Base-by-base conservation (phyloP, 345 rosid species). In the Eucalyptus paniculata region DNA sequence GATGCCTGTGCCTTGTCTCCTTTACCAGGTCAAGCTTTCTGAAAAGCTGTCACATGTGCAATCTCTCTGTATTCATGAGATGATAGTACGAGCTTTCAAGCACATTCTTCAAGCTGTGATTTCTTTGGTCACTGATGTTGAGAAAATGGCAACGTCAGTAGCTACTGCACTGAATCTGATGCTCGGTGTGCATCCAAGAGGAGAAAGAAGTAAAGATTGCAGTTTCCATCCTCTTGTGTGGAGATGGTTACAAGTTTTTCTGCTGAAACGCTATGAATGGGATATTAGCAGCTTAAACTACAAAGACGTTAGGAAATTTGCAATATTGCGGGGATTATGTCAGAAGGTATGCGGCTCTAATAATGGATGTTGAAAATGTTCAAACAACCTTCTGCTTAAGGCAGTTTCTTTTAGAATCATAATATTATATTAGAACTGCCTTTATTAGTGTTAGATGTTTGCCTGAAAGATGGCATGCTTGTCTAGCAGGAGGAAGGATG, bases 41-140 rank as follows among this genome's bases (percentile, higher is more conserved):
- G 98, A 96, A 90, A 98, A 98, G 93, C 91, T 98, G 87, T 95
- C 99, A 86, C 99, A 98, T 91, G 99, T 97, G 88, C 99, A 96
- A 91, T 97, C 99, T 72, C 95, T 98, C 90, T 98, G 98, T 93
- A 94, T 96, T 88, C 99, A 97, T 89, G 99, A 97, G 96, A 97
- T 97, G 99, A 95, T 97, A 90, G 98, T 96, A 90, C 92, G 99
- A 88, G 99, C 98, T 88, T 96, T 96, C 91, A 97, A 97, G 94
- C 99, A 97, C 89, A 91, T 97, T 91, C 95, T 97, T 90, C 99
- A 91, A 94, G 98, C 97, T 62, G 97, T 97, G 92, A 94, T 97
- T 93, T 95, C 99, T 92, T 94, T 95, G 86, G 94, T 92, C 77
- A 90, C 28, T 86, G 91, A 94, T 92, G 93, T 93, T 89, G 95